Base-by-base conservation (phyloP, 2,329 filamentous ascomycete species). In the Sporothrix protearum region DNA sequence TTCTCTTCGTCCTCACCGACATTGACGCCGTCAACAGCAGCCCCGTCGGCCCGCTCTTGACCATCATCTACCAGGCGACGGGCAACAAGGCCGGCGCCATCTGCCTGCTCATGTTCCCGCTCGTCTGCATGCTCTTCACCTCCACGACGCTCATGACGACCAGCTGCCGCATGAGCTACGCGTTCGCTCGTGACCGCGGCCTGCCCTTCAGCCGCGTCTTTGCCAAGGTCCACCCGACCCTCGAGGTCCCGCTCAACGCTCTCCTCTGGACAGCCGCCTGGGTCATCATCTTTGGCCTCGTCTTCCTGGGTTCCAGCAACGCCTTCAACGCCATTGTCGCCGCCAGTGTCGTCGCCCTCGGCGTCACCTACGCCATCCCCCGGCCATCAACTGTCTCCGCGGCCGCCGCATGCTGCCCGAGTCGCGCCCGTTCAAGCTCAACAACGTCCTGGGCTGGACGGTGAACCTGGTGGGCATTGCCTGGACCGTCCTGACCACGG, bases 351-450 rank as follows among this genome's bases (percentile, higher is more conserved):
- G 83, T 82, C 16, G 87, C 91, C 0, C 84, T 94, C 0, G 88
- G 90, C 7, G 81, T 94, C 5, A 90, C 89, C 2, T 94, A 94
- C 75, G 91, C 87, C 6, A 92, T 94, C 51, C 92, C 92, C 87
- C 92, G 63, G 83, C 86, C 0, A 88, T 94, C 75, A 92, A 93
- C 75, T 85, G 88, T 71, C 78, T 91, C 1, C 87, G 89, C 0
- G 89, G 91, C 8, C 85, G 91, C 8, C 87, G 83, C 67, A 88
- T 88, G 82, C 81, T 93, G 7, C 91, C 91, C 0, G 83, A 86
- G 63, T 80, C 81, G 1, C 71, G 76, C 2, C 77, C 77, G 0
- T 83, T 82, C 73, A 77, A 77, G 28, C 74, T 83, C 8, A 76
- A 78, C 0, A 69, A 68, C 5, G 79, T 77, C 76, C 73, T 82